These are phyloP conservation scores for Helianthus tuberosus DNA, from an alignment of 129 eudicot species.

Conservation along the genomic window DNA sequence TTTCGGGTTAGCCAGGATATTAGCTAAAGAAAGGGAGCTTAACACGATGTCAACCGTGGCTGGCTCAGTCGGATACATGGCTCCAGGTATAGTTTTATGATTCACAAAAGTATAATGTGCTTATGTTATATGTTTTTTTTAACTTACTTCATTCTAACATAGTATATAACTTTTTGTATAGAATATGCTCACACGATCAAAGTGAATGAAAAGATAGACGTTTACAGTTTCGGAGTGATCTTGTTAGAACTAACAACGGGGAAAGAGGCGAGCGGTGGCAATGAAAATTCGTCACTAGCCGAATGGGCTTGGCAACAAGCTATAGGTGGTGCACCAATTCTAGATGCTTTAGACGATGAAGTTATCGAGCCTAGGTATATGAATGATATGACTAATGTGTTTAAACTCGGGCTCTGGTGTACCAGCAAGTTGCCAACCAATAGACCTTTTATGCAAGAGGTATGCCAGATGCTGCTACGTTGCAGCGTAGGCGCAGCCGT, in stretches of 20 bases:
- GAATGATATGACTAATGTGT: slow-evolving; percentile 60
- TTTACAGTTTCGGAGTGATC: slow-evolving; percentile 85
- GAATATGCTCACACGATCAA: slow-evolving; percentile 66
- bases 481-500: slow-evolving; percentile 26
- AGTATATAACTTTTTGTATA: slow-evolving; percentile 12
- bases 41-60: slow-evolving; percentile 65
- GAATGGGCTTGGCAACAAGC: slow-evolving; percentile 73
- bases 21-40: slow-evolving; percentile 54
- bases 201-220: slow-evolving; percentile 80
- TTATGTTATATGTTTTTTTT: not conserved
- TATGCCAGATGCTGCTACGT: slow-evolving; percentile 50
- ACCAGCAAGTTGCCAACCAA: slow-evolving; percentile 59
- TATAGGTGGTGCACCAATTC: slow-evolving; percentile 40
- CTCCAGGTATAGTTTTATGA: slow-evolving; percentile 59
- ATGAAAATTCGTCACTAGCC: slow-evolving; percentile 54
- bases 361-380: slow-evolving; percentile 45
- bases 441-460: slow-evolving; percentile 81
- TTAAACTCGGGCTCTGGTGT: slow-evolving; percentile 78
- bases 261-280: slow-evolving; percentile 64
- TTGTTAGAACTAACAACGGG: slow-evolving; percentile 85
- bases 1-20: slow-evolving; percentile 82
- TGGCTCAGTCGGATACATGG: slow-evolving; percentile 86
- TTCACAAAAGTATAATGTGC: too few species aligned
- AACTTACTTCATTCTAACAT: not conserved
- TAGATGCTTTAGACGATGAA: slow-evolving; percentile 53